Evolutionary conservation across 805 yeast species (phyloP), one percentile per base, ranked within the genome.

Genomic region (Metschnikowia gelsemii): DNA sequence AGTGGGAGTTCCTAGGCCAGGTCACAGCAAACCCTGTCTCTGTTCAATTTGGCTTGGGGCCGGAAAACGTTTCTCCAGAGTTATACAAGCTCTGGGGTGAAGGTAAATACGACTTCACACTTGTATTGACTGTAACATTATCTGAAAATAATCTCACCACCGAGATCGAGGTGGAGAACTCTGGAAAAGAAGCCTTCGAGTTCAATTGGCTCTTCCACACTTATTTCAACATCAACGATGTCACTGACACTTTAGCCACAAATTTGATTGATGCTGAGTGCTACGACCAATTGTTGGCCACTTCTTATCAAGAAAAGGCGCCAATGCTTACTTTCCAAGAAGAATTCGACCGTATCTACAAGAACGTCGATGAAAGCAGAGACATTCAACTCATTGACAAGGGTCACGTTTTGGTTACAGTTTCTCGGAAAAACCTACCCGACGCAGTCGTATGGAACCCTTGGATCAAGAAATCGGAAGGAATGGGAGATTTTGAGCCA

Each of bases 161-260:
- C 5, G 61, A 75, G 28, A 80, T 91, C 56, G 89, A 84, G 47
- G 86, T 93, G 28, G 78, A 76, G 55, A 91, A 91, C 63, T 68
- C 82, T 11, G 89, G 84, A 43, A 55, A 63, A 18, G 72, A 73
- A 42, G 55, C 78, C 2, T 87, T 87, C 71, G 87, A 84, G 49
- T 91, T 91, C 79, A 87, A 91, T 62, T 87, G 96, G 85, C 76
- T 91, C 48, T 90, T 91, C 82, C 99, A 91, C 68, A 87, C 96
- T 14, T 91, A 91, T 63, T 76, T 84, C 62, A 70, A 70, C 42
- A 75, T 89, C 22, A 79, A 74, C 19, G 96, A 90, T 56, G 80
- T 93, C 50, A 84, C 83, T 41, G 89, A 85, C 47, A 76, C 84
- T 1, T 64, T 83, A 47, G 88, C 91, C 19, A 79, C 83, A 43